A percentile compares a stretch with the other conserved stretches of the same genome.
phyloP scores from a whole-genome alignment of 805 yeast species.

The Pichia eremophila region DNA sequence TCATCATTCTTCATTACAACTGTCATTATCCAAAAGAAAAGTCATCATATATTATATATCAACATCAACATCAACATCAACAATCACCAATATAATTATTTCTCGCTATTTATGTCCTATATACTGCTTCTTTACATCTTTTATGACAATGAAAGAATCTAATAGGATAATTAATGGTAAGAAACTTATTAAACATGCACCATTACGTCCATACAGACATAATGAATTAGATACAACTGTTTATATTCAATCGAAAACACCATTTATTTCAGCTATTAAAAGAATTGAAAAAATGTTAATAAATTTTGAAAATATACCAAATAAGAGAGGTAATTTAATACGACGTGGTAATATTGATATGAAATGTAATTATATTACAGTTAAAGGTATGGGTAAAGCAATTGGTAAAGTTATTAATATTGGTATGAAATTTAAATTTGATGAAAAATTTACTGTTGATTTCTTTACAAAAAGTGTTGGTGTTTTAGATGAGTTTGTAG shows the following conservation, averaged over 20 bases:
- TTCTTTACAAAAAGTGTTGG: slow-evolving; percentile 53
- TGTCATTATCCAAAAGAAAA: background rate
- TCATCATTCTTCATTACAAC: background rate
- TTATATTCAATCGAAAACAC: slow-evolving; percentile 56
- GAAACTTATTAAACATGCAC: slow-evolving; percentile 39
- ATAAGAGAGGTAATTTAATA: slow-evolving; percentile 29
- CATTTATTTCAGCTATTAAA: slow-evolving; percentile 66
- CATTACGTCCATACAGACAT: slow-evolving; percentile 35
- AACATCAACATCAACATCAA: no score
- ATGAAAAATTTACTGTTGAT: slow-evolving; percentile 44
- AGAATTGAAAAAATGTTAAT: slow-evolving; percentile 43
- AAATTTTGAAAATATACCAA: slow-evolving; percentile 28
- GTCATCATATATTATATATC: no score
- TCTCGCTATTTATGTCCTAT: no score
- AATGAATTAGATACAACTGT: slow-evolving; percentile 40
- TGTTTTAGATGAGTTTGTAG: slow-evolving; percentile 60
- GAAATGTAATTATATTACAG: slow-evolving; percentile 33
- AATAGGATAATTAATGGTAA: background rate
- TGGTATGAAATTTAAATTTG: slow-evolving; percentile 48
- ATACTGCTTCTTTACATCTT: background rate
- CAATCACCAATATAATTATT: no score
- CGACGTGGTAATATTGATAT: slow-evolving; percentile 9
- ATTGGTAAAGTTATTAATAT: slow-evolving; percentile 54
- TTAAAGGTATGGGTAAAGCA: slow-evolving; percentile 72
- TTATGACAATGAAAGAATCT: background rate